Evolutionary conservation across 108 stramenopile genomes (phyloP), one percentile per base, ranked within the genome.

Genomic region (Cyclotella sp.): DNA sequence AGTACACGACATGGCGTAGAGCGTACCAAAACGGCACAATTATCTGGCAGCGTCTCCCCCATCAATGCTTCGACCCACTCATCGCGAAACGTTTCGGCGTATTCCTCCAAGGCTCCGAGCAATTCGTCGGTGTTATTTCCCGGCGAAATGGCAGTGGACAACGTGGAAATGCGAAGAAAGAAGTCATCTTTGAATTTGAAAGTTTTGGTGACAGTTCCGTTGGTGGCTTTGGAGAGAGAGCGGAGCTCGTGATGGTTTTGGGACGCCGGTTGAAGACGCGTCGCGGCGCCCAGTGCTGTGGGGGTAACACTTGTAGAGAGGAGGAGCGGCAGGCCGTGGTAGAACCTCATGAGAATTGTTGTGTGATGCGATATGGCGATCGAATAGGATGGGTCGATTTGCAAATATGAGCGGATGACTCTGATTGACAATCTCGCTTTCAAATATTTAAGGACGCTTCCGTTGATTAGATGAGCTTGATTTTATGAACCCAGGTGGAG

Each of bases 181-280:
- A 72, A 72, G 18, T 72, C 71, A 49, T 72, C 71, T n/a, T 72
- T 72, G 71, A 72, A 72, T 46, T 59, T 42, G 28, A 72, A 72
- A 29, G 71, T 72, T 61, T 72, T 72, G 3, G 46, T 72, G 24
- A 72, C 44, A 9, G 59, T 72, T 4, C 40, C 34, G 34, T 34
- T 34, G 34, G 34, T 34, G 34, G 34, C 34, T 51, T 51, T 16
- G 49, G 19, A 16, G 49, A 16, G 49, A 16, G n/a, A 19, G 49
- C 49, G 49, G 3, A 16, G 49, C 3, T 16, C 16, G 49, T 51
- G n/a, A 8, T 19, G 16, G 49, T 19, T 16, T 16, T 16, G 49
- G 3, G 49, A 8, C 3, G 49, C 49, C 16, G 49, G 49, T 19
- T 19, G 49, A 8, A 19, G 3, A 8, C n/a, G 49, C 16, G 49